phyloP scores from a whole-genome alignment of 495 filamentous ascomycete species.

The Aspergillus baeticus region DNA sequence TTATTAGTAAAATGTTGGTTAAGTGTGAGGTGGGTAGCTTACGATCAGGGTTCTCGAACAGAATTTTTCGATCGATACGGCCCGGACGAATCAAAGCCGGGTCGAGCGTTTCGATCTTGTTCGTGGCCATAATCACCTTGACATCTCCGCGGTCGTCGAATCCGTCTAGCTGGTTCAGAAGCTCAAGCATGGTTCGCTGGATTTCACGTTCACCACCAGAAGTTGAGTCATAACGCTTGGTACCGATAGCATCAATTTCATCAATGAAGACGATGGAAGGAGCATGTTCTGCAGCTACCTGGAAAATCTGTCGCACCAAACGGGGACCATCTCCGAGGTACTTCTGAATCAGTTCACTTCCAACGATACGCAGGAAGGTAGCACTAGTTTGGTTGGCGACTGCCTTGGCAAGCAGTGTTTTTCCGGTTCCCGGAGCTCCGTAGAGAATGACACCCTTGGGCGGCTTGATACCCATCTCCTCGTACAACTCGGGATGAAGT shows the following conservation, averaged over 20 bases:
- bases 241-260: conserved; percentile 98
- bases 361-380: conserved; percentile 97
- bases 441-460: conserved; percentile 99
- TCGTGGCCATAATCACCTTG: conserved; percentile 99
- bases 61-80: conserved; percentile 98
- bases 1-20: conserved; percentile 27
- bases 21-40: conserved; percentile 29
- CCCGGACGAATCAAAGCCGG: conserved; percentile 95
- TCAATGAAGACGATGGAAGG: conserved; percentile 99
- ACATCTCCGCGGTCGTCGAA: conserved; percentile 99
- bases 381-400: conserved; percentile 98
- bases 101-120: conserved; percentile 98
- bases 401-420: conserved; percentile 95
- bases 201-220: conserved; percentile 97
- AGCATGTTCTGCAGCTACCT: conserved; percentile 93
- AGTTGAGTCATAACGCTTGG: conserved; percentile 97
- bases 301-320: conserved; percentile 95
- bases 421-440: conserved; percentile 94
- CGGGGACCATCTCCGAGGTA: conserved; percentile 96
- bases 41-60: conserved; percentile 98
- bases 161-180: conserved; percentile 97
- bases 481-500: conserved; percentile 95
- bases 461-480: conserved; percentile 99
- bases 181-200: conserved; percentile 97
- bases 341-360: conserved; percentile 97